Base-by-base conservation (phyloP, 257 asterid species). In the Solanum dulcamara region DNA sequence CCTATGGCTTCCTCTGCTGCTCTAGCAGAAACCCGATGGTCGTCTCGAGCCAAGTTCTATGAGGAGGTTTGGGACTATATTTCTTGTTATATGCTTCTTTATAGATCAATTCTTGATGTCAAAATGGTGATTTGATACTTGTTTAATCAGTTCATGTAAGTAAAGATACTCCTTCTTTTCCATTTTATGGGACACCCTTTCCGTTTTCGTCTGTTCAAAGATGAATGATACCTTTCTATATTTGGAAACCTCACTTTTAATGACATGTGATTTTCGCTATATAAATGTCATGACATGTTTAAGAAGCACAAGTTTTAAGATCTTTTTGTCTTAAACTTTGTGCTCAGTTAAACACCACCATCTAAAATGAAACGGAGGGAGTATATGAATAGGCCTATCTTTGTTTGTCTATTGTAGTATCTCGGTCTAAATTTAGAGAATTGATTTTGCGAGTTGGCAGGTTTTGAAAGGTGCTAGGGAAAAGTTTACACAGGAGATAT, bases 401-500 rank as follows among this genome's bases (percentile, higher is more conserved):
- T 82, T 37, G 59, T 24, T 32, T 42, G 60, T 59, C 17, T 35
- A n/a, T 59, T 37, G 85, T 8, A 55, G 72, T 35, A 75, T 44
- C 60, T 77, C 12, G 48, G 88, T 77, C 59, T 13, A 84, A 44
- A 30, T 84, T 51, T 85, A 86, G 86, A 59, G 51, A 32, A 80
- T 85, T 87, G 88, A 90, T 59, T 44, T 80, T 62, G 38, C 86
- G 90, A 84, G 87, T 26, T 84, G 55, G 80, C 93, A 96, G 99
- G 92, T 90, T 17, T 92, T 89, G 84, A 91, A 91, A 91, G 93
- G 91, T 88, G 94, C 99, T 66, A 92, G 99, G 88, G 92, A 91
- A 74, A 90, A 93, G 85, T 96, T 92, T 87, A 93, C 93, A 7
- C 83, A 80, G 60, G 99, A 94, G 93, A 94, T 94, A 86, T 92